A percentile compares a stretch with the other conserved stretches of the same genome.
Conservation (phyloP, 148 eudicot species). For the Euryodendron excelsum region DNA sequence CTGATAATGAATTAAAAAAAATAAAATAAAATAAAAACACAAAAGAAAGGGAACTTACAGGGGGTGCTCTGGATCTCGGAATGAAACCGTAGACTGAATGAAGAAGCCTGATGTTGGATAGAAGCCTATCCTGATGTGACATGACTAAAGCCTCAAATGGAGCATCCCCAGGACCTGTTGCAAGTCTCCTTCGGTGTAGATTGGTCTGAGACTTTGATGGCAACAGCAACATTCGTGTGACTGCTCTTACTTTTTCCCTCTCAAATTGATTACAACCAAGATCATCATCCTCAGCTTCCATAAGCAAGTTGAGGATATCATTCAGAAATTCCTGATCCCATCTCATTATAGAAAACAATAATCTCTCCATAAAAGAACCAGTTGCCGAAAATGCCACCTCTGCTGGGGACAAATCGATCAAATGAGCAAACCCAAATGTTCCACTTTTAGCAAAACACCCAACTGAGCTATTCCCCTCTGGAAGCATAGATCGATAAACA, state of each 20-base stretch:
- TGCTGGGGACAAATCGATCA: slow-evolving; percentile 77
- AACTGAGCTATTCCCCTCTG: slow-evolving; percentile 27
- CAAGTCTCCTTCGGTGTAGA: slow-evolving; percentile 46
- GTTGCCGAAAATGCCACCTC: slow-evolving; percentile 73
- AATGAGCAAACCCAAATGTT: slow-evolving; percentile 75
- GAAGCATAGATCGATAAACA: slow-evolving; percentile 51
- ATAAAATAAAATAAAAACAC: background rate
- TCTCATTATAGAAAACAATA: slow-evolving; percentile 65
- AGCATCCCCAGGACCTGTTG: slow-evolving; percentile 65
- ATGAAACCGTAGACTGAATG: slow-evolving; percentile 81
- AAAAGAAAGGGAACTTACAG: slow-evolving; percentile 47
- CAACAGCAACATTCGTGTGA: slow-evolving; percentile 77
- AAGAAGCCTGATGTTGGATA: slow-evolving; percentile 62
- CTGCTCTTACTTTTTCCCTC: slow-evolving; percentile 78
- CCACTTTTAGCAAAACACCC: slow-evolving; percentile 43
- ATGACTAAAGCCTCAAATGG: slow-evolving; percentile 80
- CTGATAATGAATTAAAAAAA: background rate
- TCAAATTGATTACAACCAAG: slow-evolving; percentile 34
- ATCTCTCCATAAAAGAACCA: slow-evolving; percentile 72
- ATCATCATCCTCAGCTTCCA: slow-evolving; percentile 57
- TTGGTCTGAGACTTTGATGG: slow-evolving; percentile 60
- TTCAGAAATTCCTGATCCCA: slow-evolving; percentile 51
- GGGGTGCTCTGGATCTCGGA: slow-evolving; percentile 87
- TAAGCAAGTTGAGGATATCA: slow-evolving; percentile 47
- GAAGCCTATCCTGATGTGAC: slow-evolving; percentile 79